Evolutionary conservation across 495 filamentous ascomycete species (phyloP).

Genomic region (Daldinia grandis): DNA sequence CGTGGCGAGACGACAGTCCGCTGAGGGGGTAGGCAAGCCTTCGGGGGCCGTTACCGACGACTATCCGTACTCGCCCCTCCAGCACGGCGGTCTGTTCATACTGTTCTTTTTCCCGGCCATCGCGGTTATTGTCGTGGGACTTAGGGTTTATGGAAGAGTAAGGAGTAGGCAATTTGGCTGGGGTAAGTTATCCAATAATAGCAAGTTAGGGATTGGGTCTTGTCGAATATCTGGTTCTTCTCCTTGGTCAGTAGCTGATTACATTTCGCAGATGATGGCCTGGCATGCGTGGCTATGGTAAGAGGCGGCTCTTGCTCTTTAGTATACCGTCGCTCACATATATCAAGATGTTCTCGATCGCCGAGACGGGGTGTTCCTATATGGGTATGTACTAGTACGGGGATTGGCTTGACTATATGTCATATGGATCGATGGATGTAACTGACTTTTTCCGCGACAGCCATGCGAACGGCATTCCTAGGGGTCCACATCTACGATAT

Average conservation of each 20-base stretch:
- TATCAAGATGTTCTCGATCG: constrained; percentile 48
- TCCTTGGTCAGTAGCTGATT: constrained; percentile 2
- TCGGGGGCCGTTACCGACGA: constrained; percentile 21
- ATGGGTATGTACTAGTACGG: constrained; percentile 48
- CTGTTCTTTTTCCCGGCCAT: constrained; percentile 43
- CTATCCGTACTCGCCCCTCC: constrained; percentile 44
- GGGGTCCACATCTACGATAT: constrained; percentile 59
- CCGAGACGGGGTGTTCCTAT: constrained; percentile 54
- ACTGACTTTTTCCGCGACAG: constrained; percentile 43
- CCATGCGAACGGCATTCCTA: constrained; percentile 62
- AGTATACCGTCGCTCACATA: constrained; percentile 22
- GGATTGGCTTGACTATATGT: not conserved
- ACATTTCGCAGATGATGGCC: constrained; percentile 47
- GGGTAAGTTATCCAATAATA: constrained; percentile 34
- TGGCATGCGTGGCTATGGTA: constrained; percentile 57
- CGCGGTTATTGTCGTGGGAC: constrained; percentile 34
- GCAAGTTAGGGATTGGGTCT: not conserved
- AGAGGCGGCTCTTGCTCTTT: constrained; percentile 3
- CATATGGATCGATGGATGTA: not conserved
- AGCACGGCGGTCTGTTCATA: constrained; percentile 42
- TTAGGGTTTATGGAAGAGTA: constrained; percentile 44
- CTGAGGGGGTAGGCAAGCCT: constrained; percentile 29
- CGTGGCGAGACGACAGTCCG: constrained; percentile 23
- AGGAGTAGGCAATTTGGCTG: constrained; percentile 49
- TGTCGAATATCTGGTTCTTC: not conserved